Evolutionary conservation across 176 grass and related monocot genomes (phyloP).

Genomic region (Oryza rufipogon): DNA sequence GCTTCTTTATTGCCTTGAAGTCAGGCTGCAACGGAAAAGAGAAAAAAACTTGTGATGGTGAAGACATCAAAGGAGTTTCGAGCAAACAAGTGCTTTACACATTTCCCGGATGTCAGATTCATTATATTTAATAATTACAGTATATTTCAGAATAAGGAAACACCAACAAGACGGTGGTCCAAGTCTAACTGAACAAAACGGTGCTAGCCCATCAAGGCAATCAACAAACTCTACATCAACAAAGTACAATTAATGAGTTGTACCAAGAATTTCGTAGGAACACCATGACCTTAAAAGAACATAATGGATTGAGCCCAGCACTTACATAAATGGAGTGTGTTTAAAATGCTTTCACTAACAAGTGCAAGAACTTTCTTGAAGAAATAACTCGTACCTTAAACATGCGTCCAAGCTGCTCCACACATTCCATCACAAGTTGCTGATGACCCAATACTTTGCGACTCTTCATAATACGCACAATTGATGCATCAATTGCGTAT

Average conservation of each 20-base stretch:
- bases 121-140: not conserved
- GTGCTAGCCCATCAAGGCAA: not conserved
- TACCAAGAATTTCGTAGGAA: not conserved
- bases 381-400: constrained; percentile 64
- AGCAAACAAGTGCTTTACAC: not conserved
- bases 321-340: not conserved
- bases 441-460: constrained; percentile 83
- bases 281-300: not conserved
- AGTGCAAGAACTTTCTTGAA: not conserved
- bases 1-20: constrained; percentile 93
- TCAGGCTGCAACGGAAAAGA: constrained; percentile 64
- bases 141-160: constrained; percentile 1
- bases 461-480: constrained; percentile 98
- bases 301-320: not conserved
- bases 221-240: not conserved
- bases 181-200: not conserved
- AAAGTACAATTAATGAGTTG: not conserved
- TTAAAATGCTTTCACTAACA: not conserved
- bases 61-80: constrained; percentile 16
- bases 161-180: not conserved
- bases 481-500: constrained; percentile 82
- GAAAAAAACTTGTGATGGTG: not conserved
- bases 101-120: not conserved
- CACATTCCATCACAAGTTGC: constrained; percentile 79
- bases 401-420: constrained; percentile 90